Evolutionary conservation across 352 stramenopile genomes (phyloP).

Genomic region (Globisporangium nodosum): DNA sequence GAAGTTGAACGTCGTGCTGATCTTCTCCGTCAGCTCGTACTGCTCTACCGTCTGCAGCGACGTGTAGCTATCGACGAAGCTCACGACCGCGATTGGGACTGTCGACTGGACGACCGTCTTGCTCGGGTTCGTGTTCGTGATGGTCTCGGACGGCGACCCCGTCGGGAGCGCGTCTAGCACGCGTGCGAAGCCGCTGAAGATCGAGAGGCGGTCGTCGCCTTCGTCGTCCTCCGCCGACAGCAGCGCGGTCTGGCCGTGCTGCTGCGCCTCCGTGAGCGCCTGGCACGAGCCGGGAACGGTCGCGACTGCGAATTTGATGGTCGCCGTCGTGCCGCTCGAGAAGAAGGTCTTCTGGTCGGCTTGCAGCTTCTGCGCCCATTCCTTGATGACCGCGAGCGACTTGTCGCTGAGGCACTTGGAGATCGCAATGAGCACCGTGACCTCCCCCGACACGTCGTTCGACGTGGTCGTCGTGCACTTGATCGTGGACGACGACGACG

Average conservation of each 20-base stretch:
- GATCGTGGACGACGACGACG: not conserved
- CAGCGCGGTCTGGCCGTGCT: constrained; percentile 14
- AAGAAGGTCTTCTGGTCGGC: constrained; percentile 4
- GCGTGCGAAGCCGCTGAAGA: constrained; percentile 4
- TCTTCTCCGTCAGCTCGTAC: constrained; percentile 12
- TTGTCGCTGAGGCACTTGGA: constrained; percentile 46
- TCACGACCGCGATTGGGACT: constrained; percentile 11
- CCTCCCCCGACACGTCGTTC: constrained; percentile 7
- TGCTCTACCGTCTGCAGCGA: constrained; percentile 9
- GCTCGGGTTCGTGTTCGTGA: not conserved
- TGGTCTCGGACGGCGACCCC: not conserved
- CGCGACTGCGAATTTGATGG: constrained; percentile 1
- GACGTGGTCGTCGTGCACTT: not conserved
- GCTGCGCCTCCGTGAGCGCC: constrained; percentile 22
- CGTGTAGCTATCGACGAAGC: constrained; percentile 11
- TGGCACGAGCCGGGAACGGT: constrained; percentile 34
- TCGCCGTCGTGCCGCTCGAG: not conserved
- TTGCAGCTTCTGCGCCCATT: constrained; percentile 23
- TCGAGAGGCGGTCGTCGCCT: constrained; percentile 1
- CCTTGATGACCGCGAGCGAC: constrained; percentile 23
- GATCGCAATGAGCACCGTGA: constrained; percentile 44
- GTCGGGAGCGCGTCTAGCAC: constrained; percentile 7
- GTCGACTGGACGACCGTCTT: not conserved
- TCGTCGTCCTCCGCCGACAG: not conserved
- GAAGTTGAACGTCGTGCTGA: constrained; percentile 15